Base-by-base conservation (phyloP, 2,329 filamentous ascomycete species). In the Cytospora piceae region DNA sequence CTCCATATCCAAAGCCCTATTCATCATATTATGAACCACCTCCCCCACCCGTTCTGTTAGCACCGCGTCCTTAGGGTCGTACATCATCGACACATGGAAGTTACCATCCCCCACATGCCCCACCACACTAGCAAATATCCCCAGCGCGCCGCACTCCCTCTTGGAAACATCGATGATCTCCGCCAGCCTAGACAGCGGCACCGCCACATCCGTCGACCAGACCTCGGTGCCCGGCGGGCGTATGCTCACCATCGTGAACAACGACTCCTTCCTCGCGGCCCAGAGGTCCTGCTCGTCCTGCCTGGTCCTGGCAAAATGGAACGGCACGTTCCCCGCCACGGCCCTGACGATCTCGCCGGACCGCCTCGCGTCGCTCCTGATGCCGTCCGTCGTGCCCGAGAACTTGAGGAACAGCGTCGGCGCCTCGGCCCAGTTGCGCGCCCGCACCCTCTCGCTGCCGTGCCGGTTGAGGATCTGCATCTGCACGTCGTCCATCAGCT, bases 201-300 rank as follows among this genome's bases (percentile, higher is more conserved):
- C 91, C 0, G 91, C 91, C 24, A 94, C 91, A 73, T 94, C 91
- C 0, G 91, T 94, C 0, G 90, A 92, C 90, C 90, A 93, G 31
- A 93, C 85, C 70, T 90, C 85, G 2, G 82, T 81, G 0, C 83
- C 82, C 29, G 85, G 79, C 58, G 85, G 81, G 66, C 83, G 83
- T 76, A 89, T 85, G 0, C 88, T 87, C 76, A 91, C 87, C 54
- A 90, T 85, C 64, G 87, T 89, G 87, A 90, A 93, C 1, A 93
- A 79, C 0, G 89, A 90, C 72, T 91, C 85, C 72, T 93, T 94
- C 49, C 91, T 81, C 5, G 90, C 91, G 52, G 87, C 88, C 91
- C 91, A 94, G 5, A 93, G 80, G 70, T 91, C 88, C 7, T 83
- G 79, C 74, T 88, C 87, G 71, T 93, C 89, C 22, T 87, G 82